Evolutionary conservation across 2,329 filamentous ascomycete genomes (phyloP).

Genomic region (Didymella arachidicola): DNA sequence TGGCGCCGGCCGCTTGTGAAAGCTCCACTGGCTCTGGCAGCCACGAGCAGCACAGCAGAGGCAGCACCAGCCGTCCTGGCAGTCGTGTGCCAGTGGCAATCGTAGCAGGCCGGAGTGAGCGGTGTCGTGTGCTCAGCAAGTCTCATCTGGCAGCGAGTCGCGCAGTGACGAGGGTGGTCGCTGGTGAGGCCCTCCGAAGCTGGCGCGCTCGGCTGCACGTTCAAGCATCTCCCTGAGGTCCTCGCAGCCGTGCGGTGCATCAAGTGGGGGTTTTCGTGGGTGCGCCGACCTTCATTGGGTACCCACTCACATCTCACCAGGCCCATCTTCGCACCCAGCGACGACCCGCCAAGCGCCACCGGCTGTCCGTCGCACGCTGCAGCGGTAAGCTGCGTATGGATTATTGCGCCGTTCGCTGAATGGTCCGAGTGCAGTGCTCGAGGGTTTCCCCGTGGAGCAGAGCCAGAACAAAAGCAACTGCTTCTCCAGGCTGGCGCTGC

Average conservation of each 20-base stretch:
- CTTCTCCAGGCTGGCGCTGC: slow-evolving; percentile 11
- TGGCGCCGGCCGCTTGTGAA: background rate
- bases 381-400: slow-evolving; percentile 30
- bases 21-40: background rate
- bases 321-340: slow-evolving; percentile 17
- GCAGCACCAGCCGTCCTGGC: background rate
- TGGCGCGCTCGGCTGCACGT: slow-evolving; percentile 22
- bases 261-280: slow-evolving; percentile 34
- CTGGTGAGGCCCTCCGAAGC: slow-evolving; percentile 22
- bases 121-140: slow-evolving; percentile 7
- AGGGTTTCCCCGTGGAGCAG: slow-evolving; percentile 31
- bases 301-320: slow-evolving; percentile 25
- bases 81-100: no score
- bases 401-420: slow-evolving; percentile 37
- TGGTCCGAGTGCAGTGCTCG: slow-evolving; percentile 20
- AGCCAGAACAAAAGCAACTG: slow-evolving; percentile 17
- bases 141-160: slow-evolving; percentile 13
- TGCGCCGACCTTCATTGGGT: slow-evolving; percentile 24
- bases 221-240: slow-evolving; percentile 25
- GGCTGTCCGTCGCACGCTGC: slow-evolving; percentile 35
- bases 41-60: background rate
- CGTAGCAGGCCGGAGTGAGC: background rate
- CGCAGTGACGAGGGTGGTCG: slow-evolving; percentile 7
- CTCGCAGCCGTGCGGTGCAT: slow-evolving; percentile 1
- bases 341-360: slow-evolving; percentile 33